A percentile compares a stretch with the other conserved stretches of the same genome.
These are phyloP conservation scores for Pulveroboletus sp. DNA, from an alignment of 768 basidiomycete species.

Conservation along the genomic window DNA sequence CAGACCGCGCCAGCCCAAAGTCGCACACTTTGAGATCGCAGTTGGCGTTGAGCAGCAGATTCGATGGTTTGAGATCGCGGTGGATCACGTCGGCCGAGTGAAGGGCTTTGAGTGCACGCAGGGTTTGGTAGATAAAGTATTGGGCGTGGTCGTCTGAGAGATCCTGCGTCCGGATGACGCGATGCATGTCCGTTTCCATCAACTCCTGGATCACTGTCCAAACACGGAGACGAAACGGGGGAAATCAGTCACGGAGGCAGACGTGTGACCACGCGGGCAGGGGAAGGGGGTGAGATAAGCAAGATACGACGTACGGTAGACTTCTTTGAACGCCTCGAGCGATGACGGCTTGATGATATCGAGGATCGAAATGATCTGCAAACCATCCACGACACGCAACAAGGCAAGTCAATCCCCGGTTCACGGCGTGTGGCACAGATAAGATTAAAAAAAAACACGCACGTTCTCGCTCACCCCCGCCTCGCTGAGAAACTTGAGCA, in stretches of 20 bases:
- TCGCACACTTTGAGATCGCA: conserved; percentile 95
- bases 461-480: conserved; percentile 90
- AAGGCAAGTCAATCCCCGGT: too few relatives aligned
- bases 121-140: conserved; percentile 92
- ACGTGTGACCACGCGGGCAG: background rate
- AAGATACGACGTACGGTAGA: conserved; percentile 53
- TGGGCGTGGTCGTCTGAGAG: conserved; percentile 94
- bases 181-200: conserved; percentile 97
- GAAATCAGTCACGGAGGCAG: conserved; percentile 2
- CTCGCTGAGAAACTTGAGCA: conserved; percentile 82
- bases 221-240: background rate
- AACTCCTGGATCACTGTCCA: conserved; percentile 80
- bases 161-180: conserved; percentile 93
- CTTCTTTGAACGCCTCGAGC: conserved; percentile 84
- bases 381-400: too few relatives aligned
- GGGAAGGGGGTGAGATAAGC: too few relatives aligned
- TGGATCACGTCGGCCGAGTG: conserved; percentile 97
- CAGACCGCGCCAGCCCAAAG: conserved; percentile 92
- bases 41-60: conserved; percentile 95
- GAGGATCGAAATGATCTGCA: conserved; percentile 82
- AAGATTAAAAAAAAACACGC: conserved; percentile 9
- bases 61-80: conserved; percentile 95
- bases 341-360: conserved; percentile 84
- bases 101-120: conserved; percentile 92
- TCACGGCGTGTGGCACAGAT: too few relatives aligned